Base-by-base conservation (phyloP, 2,329 filamentous ascomycete species). In the Aspergillus ustus region DNA sequence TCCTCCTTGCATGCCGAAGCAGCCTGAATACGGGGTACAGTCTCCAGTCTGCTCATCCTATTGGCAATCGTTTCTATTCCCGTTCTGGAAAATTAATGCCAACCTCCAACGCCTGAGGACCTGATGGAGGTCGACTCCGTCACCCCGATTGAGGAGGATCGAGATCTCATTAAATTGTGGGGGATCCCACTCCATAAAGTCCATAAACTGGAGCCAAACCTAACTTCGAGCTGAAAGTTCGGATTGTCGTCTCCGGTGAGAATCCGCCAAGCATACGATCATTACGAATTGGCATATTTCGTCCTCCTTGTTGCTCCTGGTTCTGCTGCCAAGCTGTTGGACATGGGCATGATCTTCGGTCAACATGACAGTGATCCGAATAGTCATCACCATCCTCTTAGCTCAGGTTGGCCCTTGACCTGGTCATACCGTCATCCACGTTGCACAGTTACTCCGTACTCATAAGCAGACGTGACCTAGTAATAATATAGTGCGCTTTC, bases 401-500 rank as follows among this genome's bases (percentile, higher is more conserved):
- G 53, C 44, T 44, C 19, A 48, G n/a, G 13, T 25, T 48, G 22
- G 28, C 22, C 22, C 45, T 48, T 48, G 45, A 48, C 34, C 9
- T 5, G 11, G 2, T 40, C 34, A 17, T 2, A 40, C 34, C 11
- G 34, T 40, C 34, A 40, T 17, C 15, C 34, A 13, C 34, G 34
- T 40, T 40, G 34, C 34, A 40, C 34, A 40, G 15, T 40, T 40
- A 40, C 34, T 40, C 34, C 34, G 11, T 40, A 11, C 11, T 13
- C 34, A 40, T 2, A 11, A 40, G 34, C 34, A 40, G 34, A 11
- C 34, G 34, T 15, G 11, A 15, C 34, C 15, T 40, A 3, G 15
- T 40, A 40, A 40, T 37, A 13, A 37, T 37, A 37, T 5, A 13
- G 34, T 66, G 53, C 67, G 59, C 62, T 65, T 63, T 68, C 67